A percentile compares a stretch with the other conserved stretches of the same genome.
These are phyloP conservation scores for Cladosporium halotolerans DNA, from an alignment of 2,329 filamentous ascomycete species.

Conservation along the genomic window DNA sequence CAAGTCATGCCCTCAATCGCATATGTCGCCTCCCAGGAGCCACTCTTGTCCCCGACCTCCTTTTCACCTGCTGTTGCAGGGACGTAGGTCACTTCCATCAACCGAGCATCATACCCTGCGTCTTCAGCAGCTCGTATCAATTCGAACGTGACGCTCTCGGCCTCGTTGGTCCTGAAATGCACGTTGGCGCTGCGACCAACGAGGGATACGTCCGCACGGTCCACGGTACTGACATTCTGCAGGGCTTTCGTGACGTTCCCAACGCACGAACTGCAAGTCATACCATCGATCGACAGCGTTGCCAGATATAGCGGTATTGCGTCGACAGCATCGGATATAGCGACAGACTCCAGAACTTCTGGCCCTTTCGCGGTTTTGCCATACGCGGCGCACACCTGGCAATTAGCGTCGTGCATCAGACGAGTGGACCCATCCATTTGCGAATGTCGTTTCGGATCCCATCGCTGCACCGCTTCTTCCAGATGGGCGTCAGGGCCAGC, in stretches of 20 bases:
- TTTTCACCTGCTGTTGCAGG: not conserved
- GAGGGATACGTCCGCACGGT: conserved; percentile 45
- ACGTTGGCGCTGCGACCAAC: conserved; percentile 29
- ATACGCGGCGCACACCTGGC: conserved; percentile 63
- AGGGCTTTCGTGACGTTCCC: conserved; percentile 44
- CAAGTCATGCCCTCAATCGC: not conserved
- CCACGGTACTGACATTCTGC: conserved; percentile 40
- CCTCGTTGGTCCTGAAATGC: conserved; percentile 19
- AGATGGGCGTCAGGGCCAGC: too few species aligned
- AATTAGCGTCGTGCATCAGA: conserved; percentile 53
- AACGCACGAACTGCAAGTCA: conserved; percentile 54
- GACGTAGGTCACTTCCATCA: conserved; percentile 15
- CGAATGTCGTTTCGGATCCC: conserved; percentile 9
- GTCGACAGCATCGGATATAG: conserved; percentile 7
- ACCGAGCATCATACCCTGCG: conserved; percentile 34
- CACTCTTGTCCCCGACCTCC: not conserved
- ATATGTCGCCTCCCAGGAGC: not conserved
- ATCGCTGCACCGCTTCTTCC: too few species aligned
- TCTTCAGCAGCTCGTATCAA: conserved; percentile 48
- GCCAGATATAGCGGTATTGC: conserved; percentile 42
- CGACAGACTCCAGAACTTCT: not conserved
- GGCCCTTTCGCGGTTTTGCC: conserved; percentile 43
- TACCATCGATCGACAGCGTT: conserved; percentile 45
- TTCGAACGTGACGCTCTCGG: conserved; percentile 38
- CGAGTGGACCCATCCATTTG: conserved; percentile 4